Conservation (phyloP, 164 flowering plant species). For the Nymphaea thermarum region DNA sequence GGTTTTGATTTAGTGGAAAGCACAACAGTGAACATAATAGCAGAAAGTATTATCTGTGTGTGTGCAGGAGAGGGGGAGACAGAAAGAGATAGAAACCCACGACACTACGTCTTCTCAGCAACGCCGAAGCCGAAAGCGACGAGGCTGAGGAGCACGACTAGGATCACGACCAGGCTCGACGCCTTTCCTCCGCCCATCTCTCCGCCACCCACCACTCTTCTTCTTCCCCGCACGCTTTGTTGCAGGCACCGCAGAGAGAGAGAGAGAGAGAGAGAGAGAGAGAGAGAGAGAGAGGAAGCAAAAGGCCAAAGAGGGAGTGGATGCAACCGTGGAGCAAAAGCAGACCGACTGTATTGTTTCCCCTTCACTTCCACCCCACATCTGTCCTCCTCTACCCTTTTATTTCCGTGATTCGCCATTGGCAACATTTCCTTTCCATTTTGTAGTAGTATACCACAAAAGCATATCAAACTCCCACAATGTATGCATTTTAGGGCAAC, state of each 20-base stretch:
- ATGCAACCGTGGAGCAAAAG: background rate
- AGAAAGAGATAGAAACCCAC: constrained; percentile 24
- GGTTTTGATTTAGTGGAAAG: too few relatives aligned
- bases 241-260: background rate
- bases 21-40: too few relatives aligned
- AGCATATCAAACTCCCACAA: too few relatives aligned
- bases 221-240: background rate
- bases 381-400: too few relatives aligned
- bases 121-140: constrained; percentile 89
- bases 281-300: background rate
- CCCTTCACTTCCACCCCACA: too few relatives aligned
- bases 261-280: constrained; percentile 1
- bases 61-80: too few relatives aligned
- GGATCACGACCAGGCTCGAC: constrained; percentile 56
- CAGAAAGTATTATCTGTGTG: too few relatives aligned
- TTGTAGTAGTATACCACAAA: too few relatives aligned
- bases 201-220: background rate
- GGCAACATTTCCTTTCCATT: background rate
- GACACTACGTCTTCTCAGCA: constrained; percentile 70
- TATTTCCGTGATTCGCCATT: too few relatives aligned
- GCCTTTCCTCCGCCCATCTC: constrained; percentile 51
- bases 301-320: background rate
- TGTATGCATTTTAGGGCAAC: too few relatives aligned
- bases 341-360: too few relatives aligned
- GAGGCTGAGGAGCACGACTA: constrained; percentile 57